These are phyloP conservation scores for Boletus tylopilopsis DNA, from an alignment of 768 basidiomycete genomes.

Conservation along the genomic window DNA sequence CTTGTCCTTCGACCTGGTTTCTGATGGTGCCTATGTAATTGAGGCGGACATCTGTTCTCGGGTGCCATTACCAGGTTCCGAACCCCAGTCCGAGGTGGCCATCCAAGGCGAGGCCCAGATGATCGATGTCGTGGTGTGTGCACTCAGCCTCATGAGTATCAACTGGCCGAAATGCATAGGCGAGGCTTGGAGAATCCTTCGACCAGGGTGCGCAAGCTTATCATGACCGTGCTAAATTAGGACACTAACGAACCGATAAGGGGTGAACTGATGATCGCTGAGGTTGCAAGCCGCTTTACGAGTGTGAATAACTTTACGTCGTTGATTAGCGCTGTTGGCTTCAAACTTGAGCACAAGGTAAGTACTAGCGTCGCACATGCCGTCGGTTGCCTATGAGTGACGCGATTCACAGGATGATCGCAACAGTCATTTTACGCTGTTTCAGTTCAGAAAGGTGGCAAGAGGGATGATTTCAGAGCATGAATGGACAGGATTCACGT, in stretches of 20 bases:
- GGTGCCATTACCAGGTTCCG: constrained; percentile 84
- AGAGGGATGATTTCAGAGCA: constrained; percentile 45
- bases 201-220: constrained; percentile 59
- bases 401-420: constrained; percentile 55
- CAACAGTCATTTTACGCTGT: constrained; percentile 83
- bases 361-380: not conserved
- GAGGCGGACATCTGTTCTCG: constrained; percentile 85
- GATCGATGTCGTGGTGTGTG: constrained; percentile 90
- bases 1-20: constrained; percentile 77
- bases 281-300: constrained; percentile 82
- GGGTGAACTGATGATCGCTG: constrained; percentile 82
- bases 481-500: constrained; percentile 57
- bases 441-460: constrained; percentile 69
- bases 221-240: not conserved
- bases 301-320: constrained; percentile 62
- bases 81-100: constrained; percentile 37
- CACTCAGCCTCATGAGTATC: constrained; percentile 93
- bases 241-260: constrained; percentile 36
- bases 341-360: constrained; percentile 69
- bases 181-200: constrained; percentile 87
- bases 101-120: constrained; percentile 63
- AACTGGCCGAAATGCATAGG: constrained; percentile 93
- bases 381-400: not conserved
- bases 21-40: constrained; percentile 69
- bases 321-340: constrained; percentile 66